These are phyloP conservation scores for Epithele typhae DNA, from an alignment of 768 basidiomycete species.

Conservation along the genomic window DNA sequence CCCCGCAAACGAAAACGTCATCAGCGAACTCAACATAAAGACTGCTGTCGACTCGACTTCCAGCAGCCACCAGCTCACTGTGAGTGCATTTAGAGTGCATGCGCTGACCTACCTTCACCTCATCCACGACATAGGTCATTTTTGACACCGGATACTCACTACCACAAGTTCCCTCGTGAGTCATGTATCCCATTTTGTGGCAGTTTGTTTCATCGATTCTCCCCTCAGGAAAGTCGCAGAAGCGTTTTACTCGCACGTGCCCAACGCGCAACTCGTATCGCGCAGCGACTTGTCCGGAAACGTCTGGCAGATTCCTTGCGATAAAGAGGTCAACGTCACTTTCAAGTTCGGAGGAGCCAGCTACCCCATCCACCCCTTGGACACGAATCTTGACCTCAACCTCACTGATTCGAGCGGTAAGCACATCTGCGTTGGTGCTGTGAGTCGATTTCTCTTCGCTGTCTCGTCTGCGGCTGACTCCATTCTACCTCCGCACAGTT, in stretches of 20 bases:
- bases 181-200: not conserved
- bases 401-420: constrained; percentile 22
- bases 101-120: not conserved
- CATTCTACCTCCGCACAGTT: constrained; percentile 38
- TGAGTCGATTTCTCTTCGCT: constrained; percentile 28
- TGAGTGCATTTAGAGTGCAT: not conserved
- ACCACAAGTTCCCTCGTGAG: constrained; percentile 54
- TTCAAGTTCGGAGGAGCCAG: constrained; percentile 54
- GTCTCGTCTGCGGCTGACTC: too few relatives aligned
- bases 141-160: constrained; percentile 71
- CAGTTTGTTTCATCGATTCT: too few relatives aligned
- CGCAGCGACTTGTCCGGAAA: constrained; percentile 34
- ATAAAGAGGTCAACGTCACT: constrained; percentile 58
- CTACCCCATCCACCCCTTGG: constrained; percentile 65
- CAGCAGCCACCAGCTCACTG: constrained; percentile 46
- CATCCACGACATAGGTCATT: constrained; percentile 30
- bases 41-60: constrained; percentile 41
- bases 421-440: constrained; percentile 38
- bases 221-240: constrained; percentile 43
- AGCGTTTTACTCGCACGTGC: constrained; percentile 54
- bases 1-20: constrained; percentile 51
- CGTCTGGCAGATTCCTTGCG: constrained; percentile 62
- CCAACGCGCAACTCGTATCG: constrained; percentile 46
- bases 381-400: constrained; percentile 35
- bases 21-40: constrained; percentile 39